Evolutionary conservation across 805 yeast genomes (phyloP), one percentile per base, ranked within the genome.

Genomic region (Myxozyma udenii): DNA sequence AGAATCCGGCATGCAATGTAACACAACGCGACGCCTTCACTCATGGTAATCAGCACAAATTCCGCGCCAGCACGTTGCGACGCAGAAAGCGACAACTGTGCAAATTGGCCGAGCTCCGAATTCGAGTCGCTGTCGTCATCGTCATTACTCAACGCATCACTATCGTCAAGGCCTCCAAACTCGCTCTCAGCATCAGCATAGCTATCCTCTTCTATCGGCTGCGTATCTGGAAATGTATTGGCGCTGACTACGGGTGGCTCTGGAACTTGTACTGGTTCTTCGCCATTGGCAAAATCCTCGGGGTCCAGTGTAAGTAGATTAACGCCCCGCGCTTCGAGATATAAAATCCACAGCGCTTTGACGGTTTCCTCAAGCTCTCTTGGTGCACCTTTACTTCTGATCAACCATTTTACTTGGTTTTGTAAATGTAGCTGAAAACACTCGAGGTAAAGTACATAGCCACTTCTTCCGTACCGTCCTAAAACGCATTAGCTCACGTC

Each of bases 351-450:
- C 19, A 55, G 25, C 2, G 49, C 60, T 24, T 51, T 52, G 22
- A 48, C 54, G n/a, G 44, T 25, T 44, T 62, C 36, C 42, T 62
- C 67, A 3, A 63, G 50, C 25, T 52, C 51, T 21, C 36, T 26
- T 2, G 66, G 62, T n/a, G 62, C 48, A 6, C 64, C 62, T 30
- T 64, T 61, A 4, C 66, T 57, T 2, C 66, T 54, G 1, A 74
- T 67, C 12, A 82, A 60, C 65, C 71, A 68, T 25, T 62, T 63
- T 1, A 74, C 67, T 58, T 84, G 86, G 19, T 66, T 64, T 48
- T 74, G 71, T 36, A 87, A 64, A 2, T 84, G 65, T 32, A 62
- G 59, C 62, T 84, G 90, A 44, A 75, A 70, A 39, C 79, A 69
- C 62, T 70, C 72, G 41, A 76, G 60, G 55, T 71, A 78, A 35